Evolutionary conservation across 2,329 filamentous ascomycete genomes (phyloP).

Genomic region (Fusarium lyarnte): DNA sequence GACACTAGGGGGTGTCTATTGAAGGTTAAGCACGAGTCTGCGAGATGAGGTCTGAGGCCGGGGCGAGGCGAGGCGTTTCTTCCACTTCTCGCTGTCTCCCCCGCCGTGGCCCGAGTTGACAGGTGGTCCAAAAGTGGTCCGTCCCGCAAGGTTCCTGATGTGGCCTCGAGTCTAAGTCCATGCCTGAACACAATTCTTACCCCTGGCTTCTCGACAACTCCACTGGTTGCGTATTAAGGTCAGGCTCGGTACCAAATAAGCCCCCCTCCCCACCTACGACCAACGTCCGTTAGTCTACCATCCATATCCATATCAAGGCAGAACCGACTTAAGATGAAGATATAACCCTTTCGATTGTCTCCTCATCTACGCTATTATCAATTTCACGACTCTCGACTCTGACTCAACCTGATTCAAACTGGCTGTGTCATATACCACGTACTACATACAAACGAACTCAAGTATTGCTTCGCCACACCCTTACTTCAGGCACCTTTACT

Average conservation of each 20-base stretch:
- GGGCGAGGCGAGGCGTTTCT: conserved; percentile 41
- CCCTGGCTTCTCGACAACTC: conserved; percentile 36
- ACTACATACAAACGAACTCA: conserved; percentile 10
- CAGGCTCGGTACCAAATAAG: conserved; percentile 42
- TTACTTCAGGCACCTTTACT: conserved; percentile 1
- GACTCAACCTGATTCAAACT: conserved; percentile 10
- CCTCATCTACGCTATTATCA: conserved; percentile 1
- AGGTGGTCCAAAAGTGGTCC: conserved; percentile 41
- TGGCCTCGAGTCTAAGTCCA: conserved; percentile 33
- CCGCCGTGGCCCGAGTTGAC: conserved; percentile 44
- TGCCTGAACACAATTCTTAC: conserved; percentile 26
- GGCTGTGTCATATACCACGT: conserved; percentile 19
- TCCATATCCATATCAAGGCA: conserved; percentile 41
- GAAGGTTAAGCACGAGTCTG: conserved; percentile 23
- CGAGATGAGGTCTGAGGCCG: conserved; percentile 28
- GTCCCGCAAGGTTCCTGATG: conserved; percentile 39
- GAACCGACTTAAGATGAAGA: conserved; percentile 29
- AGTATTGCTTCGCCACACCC: conserved; percentile 4
- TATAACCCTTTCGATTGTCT: conserved; percentile 37
- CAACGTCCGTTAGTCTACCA: conserved; percentile 36
- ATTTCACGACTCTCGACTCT: neutral
- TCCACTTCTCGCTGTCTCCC: conserved; percentile 26
- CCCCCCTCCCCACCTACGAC: conserved; percentile 39
- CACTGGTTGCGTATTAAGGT: conserved; percentile 43
- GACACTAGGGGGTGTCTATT: conserved; percentile 36